These are phyloP conservation scores for Flaveria sonorensis DNA, from an alignment of 129 eudicot genomes.

Conservation along the genomic window DNA sequence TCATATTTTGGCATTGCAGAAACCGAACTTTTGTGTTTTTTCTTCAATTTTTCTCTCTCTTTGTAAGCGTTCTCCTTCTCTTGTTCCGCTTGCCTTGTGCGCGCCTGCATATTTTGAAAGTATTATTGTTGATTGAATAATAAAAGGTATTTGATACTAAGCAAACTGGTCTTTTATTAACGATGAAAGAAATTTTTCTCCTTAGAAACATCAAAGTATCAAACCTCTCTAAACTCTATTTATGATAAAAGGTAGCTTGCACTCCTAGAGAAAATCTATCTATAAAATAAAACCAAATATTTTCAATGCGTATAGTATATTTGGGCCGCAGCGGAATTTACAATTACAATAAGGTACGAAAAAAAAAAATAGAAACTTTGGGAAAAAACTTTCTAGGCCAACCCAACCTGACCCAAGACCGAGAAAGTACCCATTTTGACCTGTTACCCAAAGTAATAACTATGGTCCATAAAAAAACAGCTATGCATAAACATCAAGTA, in stretches of 20 bases:
- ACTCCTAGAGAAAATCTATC: too few species aligned
- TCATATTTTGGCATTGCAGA: constrained; percentile 32
- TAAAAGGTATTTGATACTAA: background rate
- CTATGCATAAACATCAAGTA: too few species aligned
- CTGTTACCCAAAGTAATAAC: background rate
- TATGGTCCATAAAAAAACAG: too few species aligned
- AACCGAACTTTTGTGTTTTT: constrained; percentile 47
- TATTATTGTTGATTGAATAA: background rate
- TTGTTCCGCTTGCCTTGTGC: constrained; percentile 62
- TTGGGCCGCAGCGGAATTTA: too few species aligned
- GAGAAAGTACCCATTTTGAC: background rate
- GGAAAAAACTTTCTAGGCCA: background rate
- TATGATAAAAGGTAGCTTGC: too few species aligned
- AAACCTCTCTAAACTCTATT: too few species aligned
- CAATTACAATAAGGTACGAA: too few species aligned
- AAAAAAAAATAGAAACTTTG: background rate
- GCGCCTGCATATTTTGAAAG: constrained; percentile 51
- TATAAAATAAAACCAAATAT: background rate
- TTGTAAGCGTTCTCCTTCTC: constrained; percentile 73
- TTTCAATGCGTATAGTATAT: background rate
- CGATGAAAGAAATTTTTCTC: too few species aligned
- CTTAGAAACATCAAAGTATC: too few species aligned
- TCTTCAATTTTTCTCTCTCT: constrained; percentile 62
- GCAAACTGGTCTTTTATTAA: background rate
- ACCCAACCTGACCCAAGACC: background rate